These are phyloP conservation scores for Calonectria hawksworthii DNA, from an alignment of 2,329 filamentous ascomycete species.

Conservation along the genomic window DNA sequence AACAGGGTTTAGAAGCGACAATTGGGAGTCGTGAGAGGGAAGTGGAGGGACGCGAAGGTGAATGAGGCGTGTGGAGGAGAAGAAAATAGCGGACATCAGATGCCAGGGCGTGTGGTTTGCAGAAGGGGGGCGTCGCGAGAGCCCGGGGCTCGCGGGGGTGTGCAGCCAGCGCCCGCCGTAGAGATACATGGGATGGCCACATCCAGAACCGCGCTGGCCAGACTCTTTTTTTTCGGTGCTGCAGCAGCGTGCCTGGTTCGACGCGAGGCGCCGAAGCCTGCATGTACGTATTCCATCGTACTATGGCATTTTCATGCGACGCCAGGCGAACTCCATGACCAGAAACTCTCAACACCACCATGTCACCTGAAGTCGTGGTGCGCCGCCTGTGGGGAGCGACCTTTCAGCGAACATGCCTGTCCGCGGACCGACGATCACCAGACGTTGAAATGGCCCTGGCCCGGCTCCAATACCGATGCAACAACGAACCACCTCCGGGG, in stretches of 20 bases:
- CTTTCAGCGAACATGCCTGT: constrained; percentile 10
- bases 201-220: constrained; percentile 29
- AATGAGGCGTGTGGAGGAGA: constrained; percentile 36
- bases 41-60: constrained; percentile 31
- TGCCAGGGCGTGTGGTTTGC: constrained; percentile 33
- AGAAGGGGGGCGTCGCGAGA: constrained; percentile 35
- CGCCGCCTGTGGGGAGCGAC: constrained; percentile 8
- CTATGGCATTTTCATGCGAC: constrained; percentile 1
- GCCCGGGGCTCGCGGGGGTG: constrained; percentile 35
- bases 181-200: constrained; percentile 31
- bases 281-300: not conserved
- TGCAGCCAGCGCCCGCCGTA: constrained; percentile 20
- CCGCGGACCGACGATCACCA: constrained; percentile 36
- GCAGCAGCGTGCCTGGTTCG: constrained; percentile 23
- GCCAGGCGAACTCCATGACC: constrained; percentile 15
- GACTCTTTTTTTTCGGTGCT: not conserved
- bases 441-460: constrained; percentile 33
- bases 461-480: constrained; percentile 39
- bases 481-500: constrained; percentile 37
- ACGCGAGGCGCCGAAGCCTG: constrained; percentile 18
- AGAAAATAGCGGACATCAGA: constrained; percentile 39
- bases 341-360: not conserved
- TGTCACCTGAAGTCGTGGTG: not conserved
- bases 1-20: constrained; percentile 39
- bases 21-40: constrained; percentile 36